Conservation (phyloP, 352 stramenopile genomes). For the Thalassiosira gravida region DNA sequence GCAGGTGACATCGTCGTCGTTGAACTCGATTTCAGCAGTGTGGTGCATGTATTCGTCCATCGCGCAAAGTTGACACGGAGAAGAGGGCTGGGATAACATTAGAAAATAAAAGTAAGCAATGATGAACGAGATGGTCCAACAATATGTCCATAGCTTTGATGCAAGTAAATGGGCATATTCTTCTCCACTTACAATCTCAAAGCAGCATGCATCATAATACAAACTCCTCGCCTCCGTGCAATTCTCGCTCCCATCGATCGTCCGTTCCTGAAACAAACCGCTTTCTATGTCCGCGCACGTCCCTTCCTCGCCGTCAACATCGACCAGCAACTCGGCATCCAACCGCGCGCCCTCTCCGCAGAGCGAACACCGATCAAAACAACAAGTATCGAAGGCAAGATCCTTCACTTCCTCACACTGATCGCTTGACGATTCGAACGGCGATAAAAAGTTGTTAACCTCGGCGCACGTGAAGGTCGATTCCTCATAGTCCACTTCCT, state of each 20-base stretch:
- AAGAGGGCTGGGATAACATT: conserved; percentile 25
- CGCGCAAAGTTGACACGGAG: conserved; percentile 55
- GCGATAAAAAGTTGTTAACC: conserved; percentile 65
- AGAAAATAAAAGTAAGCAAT: conserved; percentile 6
- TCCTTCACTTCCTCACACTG: conserved; percentile 51
- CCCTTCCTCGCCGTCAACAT: conserved; percentile 31
- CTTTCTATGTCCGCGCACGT: conserved; percentile 54
- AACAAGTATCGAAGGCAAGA: conserved; percentile 40
- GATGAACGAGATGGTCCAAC: not conserved
- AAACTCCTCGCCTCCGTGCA: conserved; percentile 45
- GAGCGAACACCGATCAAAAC: conserved; percentile 65
- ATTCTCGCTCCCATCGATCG: conserved; percentile 36
- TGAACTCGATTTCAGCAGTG: conserved; percentile 51
- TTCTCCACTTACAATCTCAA: conserved; percentile 52
- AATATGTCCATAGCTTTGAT: not conserved
- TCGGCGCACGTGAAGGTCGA: conserved; percentile 61
- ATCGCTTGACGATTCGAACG: conserved; percentile 50
- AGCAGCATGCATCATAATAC: conserved; percentile 66
- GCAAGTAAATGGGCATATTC: not conserved
- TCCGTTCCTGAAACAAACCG: conserved; percentile 49
- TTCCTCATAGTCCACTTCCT: conserved; percentile 58
- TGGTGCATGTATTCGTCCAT: conserved; percentile 61
- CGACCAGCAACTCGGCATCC: conserved; percentile 55
- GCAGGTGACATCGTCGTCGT: conserved; percentile 55
- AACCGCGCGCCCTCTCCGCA: conserved; percentile 55